Evolutionary conservation across 129 eudicot species (phyloP), one percentile per base, ranked within the genome.

Genomic region (Heracleum sosnowskyi): DNA sequence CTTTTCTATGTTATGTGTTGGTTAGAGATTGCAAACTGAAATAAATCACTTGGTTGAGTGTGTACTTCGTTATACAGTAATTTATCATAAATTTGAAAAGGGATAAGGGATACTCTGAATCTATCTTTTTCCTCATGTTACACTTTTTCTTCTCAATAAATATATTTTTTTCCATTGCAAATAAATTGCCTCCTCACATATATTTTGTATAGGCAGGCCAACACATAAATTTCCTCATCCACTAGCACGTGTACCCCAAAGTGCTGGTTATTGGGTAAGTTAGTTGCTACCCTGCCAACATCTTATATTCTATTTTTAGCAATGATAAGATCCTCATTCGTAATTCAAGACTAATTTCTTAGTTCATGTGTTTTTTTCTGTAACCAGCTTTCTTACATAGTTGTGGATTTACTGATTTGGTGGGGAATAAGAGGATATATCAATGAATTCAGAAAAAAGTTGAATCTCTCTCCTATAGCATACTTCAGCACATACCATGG

Each of bases 351-450:
- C 55, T 36, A 66, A 22, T 60, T 24, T 41, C 11, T 73, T 47
- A 57, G 63, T 5, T 45, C 44, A 15, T 75, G 66, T 31, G 1
- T 73, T 77, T 85, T 78, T 79, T 83, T 68, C 28, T 73, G 17
- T 76, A 39, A 82, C 24, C 92, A 94, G 98, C 87, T 94, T 33
- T 91, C 98, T 16, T 94, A 94, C 78, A 91, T 96, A 80, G 86
- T 96, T 75, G 97, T 96, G 73, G 99, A 96, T 82, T 87, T 92
- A 82, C 79, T 96, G 76, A 79, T 96, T 57, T 96, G 99, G 99
- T 96, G 99, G 99, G 91, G 92, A 62, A 89, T 92, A 83, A 85
- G 99, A 87, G 92, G 96, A 79, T 84, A 87, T 80, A 96, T 96
- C 24, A 92, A 96, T 40, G 93, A 92, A 79, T 87, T 92, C 85